Percentiles rank a stretch among this genome's conserved stretches.
Conservation (phyloP, 176 grass and related monocot species). For the Avena insularis region DNA sequence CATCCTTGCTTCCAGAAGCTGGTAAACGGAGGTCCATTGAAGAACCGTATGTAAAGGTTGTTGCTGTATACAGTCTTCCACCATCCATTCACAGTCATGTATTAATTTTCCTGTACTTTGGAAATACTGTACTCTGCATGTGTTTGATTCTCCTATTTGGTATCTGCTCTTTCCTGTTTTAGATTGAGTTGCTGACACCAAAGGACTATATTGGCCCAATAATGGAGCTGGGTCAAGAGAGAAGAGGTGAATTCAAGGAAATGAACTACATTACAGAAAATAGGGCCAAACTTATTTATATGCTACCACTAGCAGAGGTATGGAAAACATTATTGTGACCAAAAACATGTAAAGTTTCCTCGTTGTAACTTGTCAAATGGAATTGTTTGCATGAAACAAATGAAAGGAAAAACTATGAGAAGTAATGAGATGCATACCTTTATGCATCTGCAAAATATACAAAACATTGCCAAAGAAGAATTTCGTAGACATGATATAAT, state of each 20-base stretch:
- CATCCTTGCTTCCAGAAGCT: slow-evolving; percentile 91
- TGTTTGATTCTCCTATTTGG: slow-evolving; percentile 39
- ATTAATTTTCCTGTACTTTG: slow-evolving; percentile 25
- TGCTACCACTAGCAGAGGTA: slow-evolving; percentile 97
- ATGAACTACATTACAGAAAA: slow-evolving; percentile 94
- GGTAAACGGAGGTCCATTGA: slow-evolving; percentile 84
- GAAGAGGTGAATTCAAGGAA: slow-evolving; percentile 98
- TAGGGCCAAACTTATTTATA: slow-evolving; percentile 86
- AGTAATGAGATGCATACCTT: slow-evolving; percentile 16
- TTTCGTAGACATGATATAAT: slow-evolving; percentile 39
- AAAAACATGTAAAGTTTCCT: slow-evolving; percentile 16
- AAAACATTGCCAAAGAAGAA: not conserved
- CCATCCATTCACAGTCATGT: slow-evolving; percentile 25
- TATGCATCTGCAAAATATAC: slow-evolving; percentile 21
- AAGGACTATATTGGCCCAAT: slow-evolving; percentile 96
- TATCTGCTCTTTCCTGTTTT: slow-evolving; percentile 23
- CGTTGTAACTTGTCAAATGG: slow-evolving; percentile 30
- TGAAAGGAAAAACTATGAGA: slow-evolving; percentile 22
- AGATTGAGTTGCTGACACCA: slow-evolving; percentile 97
- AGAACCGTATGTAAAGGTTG: slow-evolving; percentile 96
- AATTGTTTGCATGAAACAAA: slow-evolving; percentile 18
- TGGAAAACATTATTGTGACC: slow-evolving; percentile 18
- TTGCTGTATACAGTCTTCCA: slow-evolving; percentile 36
- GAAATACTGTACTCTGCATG: not conserved
- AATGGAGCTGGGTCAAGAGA: slow-evolving; percentile 98